Conservation (phyloP, 805 yeast species). For the Metschnikowia gelsemii region DNA sequence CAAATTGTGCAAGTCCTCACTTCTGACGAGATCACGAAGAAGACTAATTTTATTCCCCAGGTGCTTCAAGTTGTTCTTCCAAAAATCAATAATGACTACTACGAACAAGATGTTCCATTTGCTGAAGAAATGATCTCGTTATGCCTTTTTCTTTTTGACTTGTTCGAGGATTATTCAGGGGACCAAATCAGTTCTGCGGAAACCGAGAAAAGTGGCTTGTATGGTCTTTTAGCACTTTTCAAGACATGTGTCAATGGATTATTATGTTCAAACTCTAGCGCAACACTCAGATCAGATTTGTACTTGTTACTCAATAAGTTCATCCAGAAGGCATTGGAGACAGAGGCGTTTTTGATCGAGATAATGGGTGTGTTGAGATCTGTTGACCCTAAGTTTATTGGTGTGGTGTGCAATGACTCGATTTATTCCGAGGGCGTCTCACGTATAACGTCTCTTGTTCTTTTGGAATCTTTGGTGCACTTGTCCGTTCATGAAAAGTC, state of each 20-base stretch:
- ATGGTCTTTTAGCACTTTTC: constrained; percentile 66
- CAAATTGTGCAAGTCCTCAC: constrained; percentile 72
- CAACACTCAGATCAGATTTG: constrained; percentile 71
- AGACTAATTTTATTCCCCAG: constrained; percentile 64
- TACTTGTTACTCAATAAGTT: constrained; percentile 72
- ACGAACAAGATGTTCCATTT: constrained; percentile 61
- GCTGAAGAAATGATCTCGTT: constrained; percentile 78
- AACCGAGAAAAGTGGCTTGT: constrained; percentile 23
- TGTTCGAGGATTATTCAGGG: constrained; percentile 38
- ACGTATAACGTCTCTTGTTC: constrained; percentile 70
- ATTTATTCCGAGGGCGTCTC: constrained; percentile 74
- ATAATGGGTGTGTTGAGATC: constrained; percentile 56
- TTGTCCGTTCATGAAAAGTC: constrained; percentile 48
- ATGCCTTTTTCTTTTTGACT: constrained; percentile 66
- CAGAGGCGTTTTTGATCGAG: constrained; percentile 44
- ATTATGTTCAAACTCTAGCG: constrained; percentile 63
- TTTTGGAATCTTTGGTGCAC: constrained; percentile 66
- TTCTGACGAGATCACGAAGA: constrained; percentile 45
- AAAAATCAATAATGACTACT: constrained; percentile 63
- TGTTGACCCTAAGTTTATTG: constrained; percentile 59
- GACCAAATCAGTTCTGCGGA: constrained; percentile 16
- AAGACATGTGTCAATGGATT: constrained; percentile 74
- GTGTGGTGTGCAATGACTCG: constrained; percentile 72
- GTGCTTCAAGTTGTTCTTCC: constrained; percentile 76
- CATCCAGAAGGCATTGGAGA: constrained; percentile 49